Evolutionary conservation across 2,329 filamentous ascomycete genomes (phyloP), one percentile per base, ranked within the genome.

Genomic region (Metarhizium brunneum): DNA sequence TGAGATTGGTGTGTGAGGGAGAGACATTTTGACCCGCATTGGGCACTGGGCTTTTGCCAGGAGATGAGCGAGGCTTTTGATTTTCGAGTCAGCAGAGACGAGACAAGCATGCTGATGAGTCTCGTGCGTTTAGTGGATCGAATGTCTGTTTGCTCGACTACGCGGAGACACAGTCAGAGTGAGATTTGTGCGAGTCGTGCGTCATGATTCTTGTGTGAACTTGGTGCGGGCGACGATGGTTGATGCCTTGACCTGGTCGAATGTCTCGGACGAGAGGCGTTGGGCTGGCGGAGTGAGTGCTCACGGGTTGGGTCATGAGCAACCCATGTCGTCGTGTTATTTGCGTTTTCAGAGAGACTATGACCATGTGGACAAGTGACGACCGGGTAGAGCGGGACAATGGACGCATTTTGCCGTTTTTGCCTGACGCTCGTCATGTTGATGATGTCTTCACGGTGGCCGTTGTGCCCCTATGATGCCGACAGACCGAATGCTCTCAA

Each of bases 1-100:
- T 35, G 54, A 52, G 53, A 52, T 52, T 35, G 18, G 43, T 50
- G 55, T 53, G 51, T 38, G 55, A 56, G 47, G 16, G 55, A 36
- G 55, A 56, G 55, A 56, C 55, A 56, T 56, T 56, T 25, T 14
- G 51, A 56, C 51, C 55, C 55, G 45, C 55, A 29, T 43, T 48
- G 29, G 14, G 45, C 29, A 30, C 35, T 32, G 25, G 54, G 45
- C 20, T 45, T 35, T 45, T 18, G 45, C 10, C 11, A 30, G 45
- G 45, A 20, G 45, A 48, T 29, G 45, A 30, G 5, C 20, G 25
- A 29, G 25, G 13, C 7, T 48, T 48, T 48, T 45, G 42, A 20
- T 30, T 30, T 48, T 48, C 50, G 54, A 53, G 36, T 56, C 50
- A 56, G 54, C 54, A 50, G 51, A 45, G 51, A 43, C 43, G 35